phyloP scores from a whole-genome alignment of 2,329 filamentous ascomycete species.

The Rhinocladiella similis region DNA sequence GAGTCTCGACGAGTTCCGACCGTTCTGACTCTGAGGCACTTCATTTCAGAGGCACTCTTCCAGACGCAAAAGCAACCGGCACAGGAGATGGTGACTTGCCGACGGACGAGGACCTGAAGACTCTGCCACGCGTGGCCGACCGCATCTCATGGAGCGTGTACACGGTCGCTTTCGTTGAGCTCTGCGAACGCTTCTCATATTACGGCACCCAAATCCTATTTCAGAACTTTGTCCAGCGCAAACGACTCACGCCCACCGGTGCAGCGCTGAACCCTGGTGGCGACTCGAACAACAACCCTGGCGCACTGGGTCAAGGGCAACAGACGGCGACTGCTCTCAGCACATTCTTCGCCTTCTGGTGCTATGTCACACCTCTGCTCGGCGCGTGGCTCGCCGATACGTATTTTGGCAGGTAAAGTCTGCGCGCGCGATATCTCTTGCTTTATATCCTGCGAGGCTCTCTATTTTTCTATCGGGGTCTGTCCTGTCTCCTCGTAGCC shows the following conservation, averaged over 20 bases:
- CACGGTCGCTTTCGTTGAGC: slow-evolving; percentile 70
- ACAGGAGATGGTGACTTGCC: slow-evolving; percentile 22
- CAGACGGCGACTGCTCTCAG: slow-evolving; percentile 56
- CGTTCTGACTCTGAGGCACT: background rate
- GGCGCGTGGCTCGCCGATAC: slow-evolving; percentile 41
- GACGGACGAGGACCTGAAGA: slow-evolving; percentile 36
- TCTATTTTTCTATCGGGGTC: background rate
- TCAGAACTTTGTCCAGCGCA: slow-evolving; percentile 62
- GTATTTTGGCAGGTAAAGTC: slow-evolving; percentile 34
- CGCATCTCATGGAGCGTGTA: slow-evolving; percentile 67
- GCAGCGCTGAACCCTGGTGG: slow-evolving; percentile 37
- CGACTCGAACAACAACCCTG: slow-evolving; percentile 49
- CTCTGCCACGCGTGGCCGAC: slow-evolving; percentile 44
- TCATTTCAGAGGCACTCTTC: background rate
- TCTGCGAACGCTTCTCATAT: slow-evolving; percentile 77
- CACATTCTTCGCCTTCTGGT: slow-evolving; percentile 58
- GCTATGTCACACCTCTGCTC: slow-evolving; percentile 40
- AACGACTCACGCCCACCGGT: slow-evolving; percentile 56
- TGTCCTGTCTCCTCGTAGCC: too few relatives aligned
- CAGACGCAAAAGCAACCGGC: background rate
- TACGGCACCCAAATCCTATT: slow-evolving; percentile 69
- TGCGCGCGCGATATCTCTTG: too few relatives aligned
- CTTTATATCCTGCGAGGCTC: too few relatives aligned
- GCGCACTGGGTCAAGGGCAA: slow-evolving; percentile 57
- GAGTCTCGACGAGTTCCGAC: background rate